Conservation (phyloP, 2,329 filamentous ascomycete genomes). For the Gyromitra esculenta region DNA sequence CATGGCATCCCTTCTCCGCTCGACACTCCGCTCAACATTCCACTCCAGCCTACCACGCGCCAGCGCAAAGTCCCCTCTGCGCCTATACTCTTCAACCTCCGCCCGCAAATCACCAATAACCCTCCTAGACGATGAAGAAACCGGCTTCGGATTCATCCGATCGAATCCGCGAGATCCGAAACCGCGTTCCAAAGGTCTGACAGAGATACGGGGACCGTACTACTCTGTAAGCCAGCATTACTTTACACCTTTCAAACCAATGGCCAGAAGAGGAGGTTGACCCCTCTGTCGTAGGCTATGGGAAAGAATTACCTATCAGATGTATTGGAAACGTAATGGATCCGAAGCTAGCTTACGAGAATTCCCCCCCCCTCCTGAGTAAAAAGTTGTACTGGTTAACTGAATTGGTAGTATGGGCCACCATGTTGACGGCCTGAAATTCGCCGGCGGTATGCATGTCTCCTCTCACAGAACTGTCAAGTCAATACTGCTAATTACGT, state of each 20-base stretch:
- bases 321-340: slow-evolving; percentile 65
- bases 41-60: background rate
- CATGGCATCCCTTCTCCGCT: background rate
- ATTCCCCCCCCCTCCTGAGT: background rate
- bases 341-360: background rate
- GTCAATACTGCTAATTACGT: background rate
- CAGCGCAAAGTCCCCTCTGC: background rate
- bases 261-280: background rate
- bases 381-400: background rate
- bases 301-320: slow-evolving; percentile 66
- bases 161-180: slow-evolving; percentile 65
- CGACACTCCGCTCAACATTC: background rate
- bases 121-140: slow-evolving; percentile 65
- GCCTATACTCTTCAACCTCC: background rate
- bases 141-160: slow-evolving; percentile 65
- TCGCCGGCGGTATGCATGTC: slow-evolving; percentile 62
- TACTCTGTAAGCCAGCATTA: slow-evolving; percentile 62
- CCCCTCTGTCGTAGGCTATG: slow-evolving; percentile 61
- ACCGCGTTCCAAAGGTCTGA: slow-evolving; percentile 65
- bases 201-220: slow-evolving; percentile 68
- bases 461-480: background rate
- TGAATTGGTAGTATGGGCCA: slow-evolving; percentile 63
- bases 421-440: slow-evolving; percentile 68
- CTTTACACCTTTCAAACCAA: slow-evolving; percentile 10
- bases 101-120: slow-evolving; percentile 54